A percentile compares a stretch with the other conserved stretches of the same genome.
Conservation (phyloP, 306 rosid genomes). For the Datisca glomerata region DNA sequence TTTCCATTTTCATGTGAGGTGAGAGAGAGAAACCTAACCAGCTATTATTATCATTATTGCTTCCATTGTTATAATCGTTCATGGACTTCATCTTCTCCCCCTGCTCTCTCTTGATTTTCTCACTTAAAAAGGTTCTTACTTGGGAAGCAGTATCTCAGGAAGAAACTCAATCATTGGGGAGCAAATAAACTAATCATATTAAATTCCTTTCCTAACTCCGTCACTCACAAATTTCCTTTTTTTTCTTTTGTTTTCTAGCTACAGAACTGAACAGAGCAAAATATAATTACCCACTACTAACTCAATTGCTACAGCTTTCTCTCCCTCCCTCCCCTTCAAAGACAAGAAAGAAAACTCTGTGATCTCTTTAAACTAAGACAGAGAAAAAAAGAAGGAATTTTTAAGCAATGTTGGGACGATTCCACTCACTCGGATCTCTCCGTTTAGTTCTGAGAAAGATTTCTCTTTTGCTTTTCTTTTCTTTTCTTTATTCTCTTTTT, state of each 20-base stretch:
- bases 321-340: constrained; percentile 7
- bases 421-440: too few relatives aligned
- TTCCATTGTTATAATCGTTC: constrained; percentile 29
- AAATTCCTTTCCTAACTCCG: background rate
- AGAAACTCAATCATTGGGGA: constrained; percentile 5
- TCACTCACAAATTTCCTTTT: background rate
- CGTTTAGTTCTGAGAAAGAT: too few relatives aligned
- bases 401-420: background rate
- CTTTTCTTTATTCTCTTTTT: too few relatives aligned
- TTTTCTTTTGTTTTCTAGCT: background rate
- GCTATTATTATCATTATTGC: constrained; percentile 24
- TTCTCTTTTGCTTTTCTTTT: too few relatives aligned
- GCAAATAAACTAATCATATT: background rate
- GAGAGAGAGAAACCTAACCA: constrained; percentile 96
- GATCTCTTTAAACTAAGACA: constrained; percentile 39
- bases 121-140: background rate
- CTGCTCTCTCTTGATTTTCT: background rate
- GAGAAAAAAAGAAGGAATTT: constrained; percentile 40
- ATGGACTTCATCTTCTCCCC: constrained; percentile 47
- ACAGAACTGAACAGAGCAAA: background rate
- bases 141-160: background rate
- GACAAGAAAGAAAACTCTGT: constrained; percentile 22
- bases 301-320: background rate
- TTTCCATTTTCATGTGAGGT: constrained; percentile 65
- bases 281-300: background rate